phyloP scores from a whole-genome alignment of 192 early-diverging fungal species.

The Glomus cerebriforme region DNA sequence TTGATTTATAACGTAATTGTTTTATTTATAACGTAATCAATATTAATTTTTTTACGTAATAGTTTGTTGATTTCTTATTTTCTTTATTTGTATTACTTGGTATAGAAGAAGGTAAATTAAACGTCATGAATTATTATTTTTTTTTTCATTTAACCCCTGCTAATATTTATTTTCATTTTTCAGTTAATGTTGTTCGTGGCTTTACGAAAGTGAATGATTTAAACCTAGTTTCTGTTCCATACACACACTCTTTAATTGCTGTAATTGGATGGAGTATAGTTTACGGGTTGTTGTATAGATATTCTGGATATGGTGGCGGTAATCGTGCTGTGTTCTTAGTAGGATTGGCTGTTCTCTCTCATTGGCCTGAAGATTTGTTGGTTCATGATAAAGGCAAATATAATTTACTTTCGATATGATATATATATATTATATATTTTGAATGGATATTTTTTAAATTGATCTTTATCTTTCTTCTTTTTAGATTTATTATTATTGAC shows the following conservation, averaged over 20 bases:
- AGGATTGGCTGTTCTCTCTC: background rate
- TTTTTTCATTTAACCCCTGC: background rate
- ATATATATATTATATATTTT: too few relatives aligned
- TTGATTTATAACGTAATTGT: too few relatives aligned
- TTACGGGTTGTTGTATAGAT: background rate
- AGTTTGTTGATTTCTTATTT: slow-evolving; percentile 16
- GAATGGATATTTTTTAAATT: too few relatives aligned
- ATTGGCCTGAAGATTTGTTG: slow-evolving; percentile 25
- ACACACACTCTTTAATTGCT: slow-evolving; percentile 15
- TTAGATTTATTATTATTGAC: slow-evolving; percentile 18
- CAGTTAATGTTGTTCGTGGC: background rate
- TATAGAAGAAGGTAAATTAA: slow-evolving; percentile 19
- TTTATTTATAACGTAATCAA: too few relatives aligned
- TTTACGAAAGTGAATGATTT: background rate
- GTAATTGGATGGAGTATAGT: slow-evolving; percentile 7
- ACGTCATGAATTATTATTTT: background rate
- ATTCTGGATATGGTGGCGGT: background rate
- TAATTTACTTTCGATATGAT: background rate
- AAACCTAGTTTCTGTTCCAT: background rate
- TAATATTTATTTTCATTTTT: background rate
- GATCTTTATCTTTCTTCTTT: too few relatives aligned
- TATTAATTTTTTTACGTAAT: background rate
- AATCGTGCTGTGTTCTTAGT: background rate
- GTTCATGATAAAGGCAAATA: slow-evolving; percentile 11
- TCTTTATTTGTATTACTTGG: background rate